These are phyloP conservation scores for Vicia faba DNA, from an alignment of 306 rosid species.

Conservation along the genomic window DNA sequence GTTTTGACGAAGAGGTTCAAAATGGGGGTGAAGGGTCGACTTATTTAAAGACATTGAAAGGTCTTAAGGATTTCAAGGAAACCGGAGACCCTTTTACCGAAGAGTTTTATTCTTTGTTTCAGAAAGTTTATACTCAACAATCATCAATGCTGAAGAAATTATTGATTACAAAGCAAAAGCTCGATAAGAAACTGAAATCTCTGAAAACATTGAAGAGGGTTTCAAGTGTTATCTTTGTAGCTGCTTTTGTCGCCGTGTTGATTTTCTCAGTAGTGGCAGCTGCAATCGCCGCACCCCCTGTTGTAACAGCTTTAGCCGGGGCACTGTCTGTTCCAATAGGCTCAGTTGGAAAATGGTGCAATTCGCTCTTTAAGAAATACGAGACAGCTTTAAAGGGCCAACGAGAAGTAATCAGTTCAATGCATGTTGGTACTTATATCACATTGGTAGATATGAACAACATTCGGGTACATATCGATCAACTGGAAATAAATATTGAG, in stretches of 20 bases:
- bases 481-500: conserved; percentile 53
- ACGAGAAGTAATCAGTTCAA: conserved; percentile 57
- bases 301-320: conserved; percentile 68
- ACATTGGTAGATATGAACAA: conserved; percentile 63
- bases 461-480: conserved; percentile 54
- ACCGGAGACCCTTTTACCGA: conserved; percentile 78
- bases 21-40: conserved; percentile 51
- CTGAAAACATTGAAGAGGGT: conserved; percentile 67
- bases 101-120: conserved; percentile 64
- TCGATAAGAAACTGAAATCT: conserved; percentile 76
- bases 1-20: conserved; percentile 62
- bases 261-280: conserved; percentile 91
- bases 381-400: conserved; percentile 56
- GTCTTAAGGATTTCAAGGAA: conserved; percentile 62
- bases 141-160: conserved; percentile 54
- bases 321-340: conserved; percentile 82
- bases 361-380: conserved; percentile 63
- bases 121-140: conserved; percentile 58
- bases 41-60: conserved; percentile 65
- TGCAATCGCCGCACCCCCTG: conserved; percentile 79
- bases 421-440: conserved; percentile 55
- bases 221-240: conserved; percentile 69
- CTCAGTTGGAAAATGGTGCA: conserved; percentile 89
- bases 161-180: conserved; percentile 58
- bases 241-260: conserved; percentile 71